phyloP scores from a whole-genome alignment of 2,329 filamentous ascomycete species.

The Neopestalotiopsis sp. region DNA sequence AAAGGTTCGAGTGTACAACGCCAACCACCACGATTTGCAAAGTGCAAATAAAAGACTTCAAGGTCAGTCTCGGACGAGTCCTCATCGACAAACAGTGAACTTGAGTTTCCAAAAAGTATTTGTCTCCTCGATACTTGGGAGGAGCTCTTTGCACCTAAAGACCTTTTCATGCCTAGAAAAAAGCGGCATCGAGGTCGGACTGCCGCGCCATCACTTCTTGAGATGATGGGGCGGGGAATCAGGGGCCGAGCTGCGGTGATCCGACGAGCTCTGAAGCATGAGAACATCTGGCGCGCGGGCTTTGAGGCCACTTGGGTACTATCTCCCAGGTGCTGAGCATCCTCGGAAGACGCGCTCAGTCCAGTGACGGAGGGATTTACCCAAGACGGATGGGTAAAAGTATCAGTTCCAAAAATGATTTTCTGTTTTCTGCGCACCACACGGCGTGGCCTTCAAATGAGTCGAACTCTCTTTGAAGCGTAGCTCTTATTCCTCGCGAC shows the following conservation, averaged over 20 bases:
- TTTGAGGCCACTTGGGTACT: not conserved
- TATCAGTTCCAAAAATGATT: not conserved
- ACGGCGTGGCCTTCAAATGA: too few species aligned
- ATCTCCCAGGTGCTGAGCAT: not conserved
- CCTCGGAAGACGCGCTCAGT: not conserved
- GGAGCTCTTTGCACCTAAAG: not conserved
- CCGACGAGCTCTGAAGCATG: not conserved
- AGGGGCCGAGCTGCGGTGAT: not conserved
- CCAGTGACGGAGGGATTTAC: not conserved
- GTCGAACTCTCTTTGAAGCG: not conserved
- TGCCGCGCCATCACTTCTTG: not conserved
- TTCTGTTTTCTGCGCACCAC: not conserved
- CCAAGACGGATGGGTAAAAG: not conserved
- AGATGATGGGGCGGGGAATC: not conserved
- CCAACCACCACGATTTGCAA: not conserved
- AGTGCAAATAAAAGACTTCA: not conserved
- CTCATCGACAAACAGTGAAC: too few species aligned
- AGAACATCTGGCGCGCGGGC: not conserved
- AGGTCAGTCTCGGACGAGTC: too few species aligned
- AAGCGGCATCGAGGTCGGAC: not conserved
- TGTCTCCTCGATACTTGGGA: conserved; percentile 2
- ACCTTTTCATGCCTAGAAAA: not conserved
- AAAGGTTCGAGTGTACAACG: not conserved
- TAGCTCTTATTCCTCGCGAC: not conserved
- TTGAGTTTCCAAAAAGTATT: not conserved